These are phyloP conservation scores for Backusella westeae DNA, from an alignment of 192 early-diverging fungal genomes.

Conservation along the genomic window DNA sequence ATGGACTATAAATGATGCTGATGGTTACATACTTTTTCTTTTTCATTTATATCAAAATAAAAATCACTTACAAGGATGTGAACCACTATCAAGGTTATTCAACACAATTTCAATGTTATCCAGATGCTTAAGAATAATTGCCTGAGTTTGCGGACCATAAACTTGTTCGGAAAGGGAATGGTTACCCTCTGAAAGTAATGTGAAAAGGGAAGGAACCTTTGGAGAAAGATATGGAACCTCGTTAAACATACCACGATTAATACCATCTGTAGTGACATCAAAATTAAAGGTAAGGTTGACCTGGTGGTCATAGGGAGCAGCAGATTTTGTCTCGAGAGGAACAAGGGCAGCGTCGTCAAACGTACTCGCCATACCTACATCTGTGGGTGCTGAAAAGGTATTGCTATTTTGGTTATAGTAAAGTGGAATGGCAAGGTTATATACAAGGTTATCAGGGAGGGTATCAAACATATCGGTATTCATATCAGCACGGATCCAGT, in stretches of 20 bases:
- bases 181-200: slow-evolving; percentile 56
- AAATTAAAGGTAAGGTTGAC: slow-evolving; percentile 62
- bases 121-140: slow-evolving; percentile 60
- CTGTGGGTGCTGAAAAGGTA: slow-evolving; percentile 19
- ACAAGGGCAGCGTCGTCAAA: slow-evolving; percentile 61
- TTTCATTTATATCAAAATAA: not conserved
- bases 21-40: not conserved
- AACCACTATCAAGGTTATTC: slow-evolving; percentile 71
- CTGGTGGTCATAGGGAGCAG: slow-evolving; percentile 44
- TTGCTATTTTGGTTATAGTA: slow-evolving; percentile 42
- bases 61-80: slow-evolving; percentile 45
- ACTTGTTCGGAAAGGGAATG: slow-evolving; percentile 47
- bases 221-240: slow-evolving; percentile 64
- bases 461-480: slow-evolving; percentile 74
- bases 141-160: slow-evolving; percentile 65
- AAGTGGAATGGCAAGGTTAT: slow-evolving; percentile 57
- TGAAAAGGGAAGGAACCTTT: slow-evolving; percentile 64
- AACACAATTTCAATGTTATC: slow-evolving; percentile 68
- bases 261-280: slow-evolving; percentile 62
- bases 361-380: slow-evolving; percentile 38
- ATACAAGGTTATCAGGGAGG: slow-evolving; percentile 51
- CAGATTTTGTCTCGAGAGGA: slow-evolving; percentile 39
- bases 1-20: slow-evolving; percentile 40
- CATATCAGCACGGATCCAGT: slow-evolving; percentile 71
- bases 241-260: slow-evolving; percentile 85